Conservation (phyloP, 176 grass and related monocot genomes). For the Guadua angustifolia region DNA sequence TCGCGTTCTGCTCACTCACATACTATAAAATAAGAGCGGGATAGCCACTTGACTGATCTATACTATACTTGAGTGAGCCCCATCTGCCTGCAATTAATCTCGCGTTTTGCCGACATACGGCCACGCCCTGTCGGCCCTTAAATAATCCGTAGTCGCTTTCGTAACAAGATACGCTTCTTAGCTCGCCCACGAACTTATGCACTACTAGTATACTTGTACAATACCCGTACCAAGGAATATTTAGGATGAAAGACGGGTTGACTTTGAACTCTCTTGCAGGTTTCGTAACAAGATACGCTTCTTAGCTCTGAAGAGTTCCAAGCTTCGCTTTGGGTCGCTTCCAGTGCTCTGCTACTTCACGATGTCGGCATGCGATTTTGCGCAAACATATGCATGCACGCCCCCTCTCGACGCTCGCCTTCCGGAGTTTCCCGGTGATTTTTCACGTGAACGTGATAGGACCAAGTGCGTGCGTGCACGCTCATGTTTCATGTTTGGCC, state of each 20-base stretch:
- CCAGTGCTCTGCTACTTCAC: not conserved
- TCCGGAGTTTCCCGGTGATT: not conserved
- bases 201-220: not conserved
- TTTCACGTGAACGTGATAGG: slow-evolving; percentile 6
- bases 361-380: slow-evolving; percentile 39
- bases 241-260: not conserved
- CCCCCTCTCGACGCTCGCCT: slow-evolving; percentile 2
- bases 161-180: not conserved
- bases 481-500: not conserved
- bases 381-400: not conserved
- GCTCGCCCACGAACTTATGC: too few species aligned
- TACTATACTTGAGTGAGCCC: not conserved
- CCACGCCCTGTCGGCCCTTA: slow-evolving; percentile 41
- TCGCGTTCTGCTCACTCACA: not conserved
- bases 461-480: too few species aligned
- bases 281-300: too few species aligned
- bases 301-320: too few species aligned
- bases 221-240: not conserved
- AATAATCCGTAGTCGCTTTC: not conserved
- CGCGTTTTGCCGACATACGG: slow-evolving; percentile 41
- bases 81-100: not conserved
- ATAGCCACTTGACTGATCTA: not conserved
- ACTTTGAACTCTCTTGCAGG: too few species aligned
- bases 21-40: not conserved
- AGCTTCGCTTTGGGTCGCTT: not conserved